Conservation (phyloP, 2,329 filamentous ascomycete genomes). For the Acarospora socialis region DNA sequence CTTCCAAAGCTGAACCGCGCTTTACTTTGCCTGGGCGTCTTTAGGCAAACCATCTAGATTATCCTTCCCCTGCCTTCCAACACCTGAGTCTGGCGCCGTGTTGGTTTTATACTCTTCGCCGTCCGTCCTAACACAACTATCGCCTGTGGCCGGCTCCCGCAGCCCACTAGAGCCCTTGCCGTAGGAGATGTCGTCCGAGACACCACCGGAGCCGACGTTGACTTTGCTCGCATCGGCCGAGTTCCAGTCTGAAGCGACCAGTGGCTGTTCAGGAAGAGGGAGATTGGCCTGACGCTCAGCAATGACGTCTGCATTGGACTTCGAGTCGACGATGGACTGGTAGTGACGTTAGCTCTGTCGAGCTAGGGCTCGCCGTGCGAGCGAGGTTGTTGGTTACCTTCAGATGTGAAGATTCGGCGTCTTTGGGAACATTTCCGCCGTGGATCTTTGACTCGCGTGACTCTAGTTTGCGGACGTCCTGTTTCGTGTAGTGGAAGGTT, state of each 20-base stretch:
- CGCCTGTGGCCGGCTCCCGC: conserved; percentile 44
- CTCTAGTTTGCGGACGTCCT: conserved; percentile 36
- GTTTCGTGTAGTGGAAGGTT: conserved; percentile 35
- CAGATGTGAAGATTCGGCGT: conserved; percentile 31
- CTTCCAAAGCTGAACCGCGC: conserved; percentile 20
- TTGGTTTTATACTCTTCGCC: conserved; percentile 41
- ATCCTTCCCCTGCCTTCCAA: conserved; percentile 51
- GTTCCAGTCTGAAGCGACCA: conserved; percentile 63
- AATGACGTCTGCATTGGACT: conserved; percentile 49
- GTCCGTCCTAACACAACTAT: conserved; percentile 34
- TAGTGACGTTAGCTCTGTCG: conserved; percentile 8
- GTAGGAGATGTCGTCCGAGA: conserved; percentile 39
- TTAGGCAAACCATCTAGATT: conserved; percentile 41
- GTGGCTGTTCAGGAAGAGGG: conserved; percentile 64
- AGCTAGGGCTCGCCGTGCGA: too few species aligned
- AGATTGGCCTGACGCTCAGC: conserved; percentile 57
- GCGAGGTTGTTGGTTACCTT: conserved; percentile 25
- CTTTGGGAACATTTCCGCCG: conserved; percentile 28
- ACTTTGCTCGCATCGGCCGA: conserved; percentile 54
- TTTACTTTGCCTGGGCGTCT: conserved; percentile 42
- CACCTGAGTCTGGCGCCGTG: conserved; percentile 27
- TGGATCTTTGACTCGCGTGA: conserved; percentile 26
- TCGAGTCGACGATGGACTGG: conserved; percentile 26
- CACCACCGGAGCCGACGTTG: conserved; percentile 52
- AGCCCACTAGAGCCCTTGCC: conserved; percentile 38